A percentile compares a stretch with the other conserved stretches of the same genome.
Evolutionary conservation across 805 yeast genomes (phyloP).

Genomic region (Priceomyces medius): DNA sequence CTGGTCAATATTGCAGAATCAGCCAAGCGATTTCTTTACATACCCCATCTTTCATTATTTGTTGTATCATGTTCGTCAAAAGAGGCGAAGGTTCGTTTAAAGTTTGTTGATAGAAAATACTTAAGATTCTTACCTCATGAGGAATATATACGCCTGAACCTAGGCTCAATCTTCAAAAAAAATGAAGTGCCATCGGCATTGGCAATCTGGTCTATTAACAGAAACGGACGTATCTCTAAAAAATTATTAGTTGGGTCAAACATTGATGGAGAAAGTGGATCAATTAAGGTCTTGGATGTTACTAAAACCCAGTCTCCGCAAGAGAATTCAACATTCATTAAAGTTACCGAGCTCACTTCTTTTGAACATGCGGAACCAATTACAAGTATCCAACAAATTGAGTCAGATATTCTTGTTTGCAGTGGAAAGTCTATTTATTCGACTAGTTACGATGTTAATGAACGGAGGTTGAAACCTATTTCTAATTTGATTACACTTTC

Average conservation of each 20-base stretch:
- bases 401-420: slow-evolving; percentile 31
- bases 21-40: slow-evolving; percentile 30
- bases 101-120: slow-evolving; percentile 33
- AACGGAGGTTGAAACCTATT: slow-evolving; percentile 31
- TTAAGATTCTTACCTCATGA: slow-evolving; percentile 21
- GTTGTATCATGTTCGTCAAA: slow-evolving; percentile 31
- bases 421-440: slow-evolving; percentile 28
- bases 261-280: slow-evolving; percentile 20
- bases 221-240: slow-evolving; percentile 31
- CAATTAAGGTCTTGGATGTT: slow-evolving; percentile 37
- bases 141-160: slow-evolving; percentile 17
- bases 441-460: slow-evolving; percentile 33
- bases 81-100: slow-evolving; percentile 23
- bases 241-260: slow-evolving; percentile 35
- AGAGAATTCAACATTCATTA: slow-evolving; percentile 12
- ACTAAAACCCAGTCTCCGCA: slow-evolving; percentile 15
- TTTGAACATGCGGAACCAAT: slow-evolving; percentile 33
- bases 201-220: slow-evolving; percentile 34
- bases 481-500: slow-evolving; percentile 23
- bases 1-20: slow-evolving; percentile 33
- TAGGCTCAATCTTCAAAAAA: slow-evolving; percentile 17
- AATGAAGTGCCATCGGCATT: slow-evolving; percentile 33
- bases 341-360: slow-evolving; percentile 30
- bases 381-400: slow-evolving; percentile 33
- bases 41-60: slow-evolving; percentile 28